A percentile compares a stretch with the other conserved stretches of the same genome.
These are phyloP conservation scores for Vickermania ingenoplastis DNA, from an alignment of 208 protist species.

Conservation along the genomic window DNA sequence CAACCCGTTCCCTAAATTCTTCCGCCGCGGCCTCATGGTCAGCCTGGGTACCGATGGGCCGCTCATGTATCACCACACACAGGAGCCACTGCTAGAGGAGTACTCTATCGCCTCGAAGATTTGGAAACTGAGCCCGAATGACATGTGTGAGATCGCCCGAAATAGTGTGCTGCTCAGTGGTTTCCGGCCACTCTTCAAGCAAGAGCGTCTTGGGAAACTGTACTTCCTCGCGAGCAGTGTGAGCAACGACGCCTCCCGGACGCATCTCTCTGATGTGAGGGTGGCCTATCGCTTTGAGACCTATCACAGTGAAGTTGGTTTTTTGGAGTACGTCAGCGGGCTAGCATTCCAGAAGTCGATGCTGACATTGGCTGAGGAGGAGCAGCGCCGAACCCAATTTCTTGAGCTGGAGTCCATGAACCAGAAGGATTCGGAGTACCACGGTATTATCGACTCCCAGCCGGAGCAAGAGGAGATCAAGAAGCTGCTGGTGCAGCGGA, in stretches of 20 bases:
- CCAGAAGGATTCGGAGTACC: conserved; percentile 13
- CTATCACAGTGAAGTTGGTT: conserved; percentile 83
- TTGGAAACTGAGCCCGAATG: conserved; percentile 86
- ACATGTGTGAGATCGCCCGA: conserved; percentile 89
- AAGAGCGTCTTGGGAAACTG: conserved; percentile 71
- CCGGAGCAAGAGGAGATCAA: conserved; percentile 60
- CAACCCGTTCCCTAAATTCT: conserved; percentile 95
- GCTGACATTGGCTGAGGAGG: conserved; percentile 60
- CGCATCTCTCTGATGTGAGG: conserved; percentile 81
- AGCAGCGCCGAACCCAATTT: conserved; percentile 16
- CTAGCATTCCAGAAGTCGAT: conserved; percentile 64
- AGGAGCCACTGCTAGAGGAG: conserved; percentile 89
- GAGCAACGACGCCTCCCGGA: conserved; percentile 73
- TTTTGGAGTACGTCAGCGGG: conserved; percentile 73
- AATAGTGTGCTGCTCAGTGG: conserved; percentile 83
- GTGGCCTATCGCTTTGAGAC: conserved; percentile 87
- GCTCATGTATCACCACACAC: conserved; percentile 96
- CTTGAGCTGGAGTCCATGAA: conserved; percentile 4
- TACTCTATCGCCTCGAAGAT: conserved; percentile 91
- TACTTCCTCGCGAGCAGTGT: conserved; percentile 83
- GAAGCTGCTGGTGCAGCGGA: conserved; percentile 46
- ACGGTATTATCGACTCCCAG: conserved; percentile 60
- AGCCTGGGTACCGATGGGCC: conserved; percentile 94
- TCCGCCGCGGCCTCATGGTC: conserved; percentile 93
- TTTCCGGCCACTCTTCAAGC: conserved; percentile 75